Evolutionary conservation across 2,329 filamentous ascomycete genomes (phyloP).

Genomic region (Hypoxylon rubiginosum): DNA sequence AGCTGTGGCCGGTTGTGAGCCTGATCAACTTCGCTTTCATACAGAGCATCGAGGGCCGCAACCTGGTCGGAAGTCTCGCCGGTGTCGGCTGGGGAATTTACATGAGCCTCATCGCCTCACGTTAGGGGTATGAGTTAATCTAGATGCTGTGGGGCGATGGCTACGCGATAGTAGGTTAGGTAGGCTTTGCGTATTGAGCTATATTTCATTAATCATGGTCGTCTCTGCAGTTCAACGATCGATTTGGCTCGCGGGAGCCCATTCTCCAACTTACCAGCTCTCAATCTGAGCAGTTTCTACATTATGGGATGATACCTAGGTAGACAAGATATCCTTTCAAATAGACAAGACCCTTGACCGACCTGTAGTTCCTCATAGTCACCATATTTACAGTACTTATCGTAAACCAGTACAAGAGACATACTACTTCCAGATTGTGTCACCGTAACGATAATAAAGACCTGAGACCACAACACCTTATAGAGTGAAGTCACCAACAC

Average conservation of each 20-base stretch:
- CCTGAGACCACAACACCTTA: no score
- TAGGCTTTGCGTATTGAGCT: conserved; percentile 13
- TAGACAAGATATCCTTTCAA: neutral
- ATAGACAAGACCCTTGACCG: neutral
- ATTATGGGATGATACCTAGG: neutral
- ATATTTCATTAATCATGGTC: neutral
- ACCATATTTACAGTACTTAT: neutral
- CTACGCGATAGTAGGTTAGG: neutral
- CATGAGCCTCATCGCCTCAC: conserved; percentile 73
- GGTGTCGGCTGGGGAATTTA: conserved; percentile 83
- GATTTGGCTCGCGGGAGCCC: neutral
- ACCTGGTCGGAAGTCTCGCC: conserved; percentile 78
- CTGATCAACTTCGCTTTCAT: conserved; percentile 77
- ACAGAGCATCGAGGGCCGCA: conserved; percentile 77
- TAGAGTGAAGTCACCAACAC: no score
- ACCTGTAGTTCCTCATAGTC: neutral
- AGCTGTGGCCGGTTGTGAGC: conserved; percentile 79
- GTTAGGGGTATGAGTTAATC: conserved; percentile 12
- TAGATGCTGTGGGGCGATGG: neutral
- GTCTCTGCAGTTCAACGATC: neutral
- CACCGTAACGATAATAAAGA: no score
- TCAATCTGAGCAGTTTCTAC: neutral
- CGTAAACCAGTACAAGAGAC: no score
- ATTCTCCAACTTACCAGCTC: neutral
- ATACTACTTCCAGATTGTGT: no score